A percentile compares a stretch with the other conserved stretches of the same genome.
These are phyloP conservation scores for Chrysopogon serrulatus DNA, from an alignment of 176 grass and related monocot genomes.

Conservation along the genomic window DNA sequence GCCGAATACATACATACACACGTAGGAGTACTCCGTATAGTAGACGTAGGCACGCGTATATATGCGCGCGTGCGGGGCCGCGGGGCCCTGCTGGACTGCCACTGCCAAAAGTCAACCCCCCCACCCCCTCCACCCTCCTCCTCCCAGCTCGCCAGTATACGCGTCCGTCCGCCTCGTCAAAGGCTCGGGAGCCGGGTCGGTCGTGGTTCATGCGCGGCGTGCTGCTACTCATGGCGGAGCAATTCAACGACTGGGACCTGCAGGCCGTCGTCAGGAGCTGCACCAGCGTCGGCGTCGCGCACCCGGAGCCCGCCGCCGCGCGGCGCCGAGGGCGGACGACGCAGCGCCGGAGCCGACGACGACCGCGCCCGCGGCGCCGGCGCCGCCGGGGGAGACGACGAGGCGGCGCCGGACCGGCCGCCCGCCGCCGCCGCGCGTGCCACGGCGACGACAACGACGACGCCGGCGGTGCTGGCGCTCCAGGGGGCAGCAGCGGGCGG, in stretches of 20 bases:
- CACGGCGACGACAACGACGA: too few relatives aligned
- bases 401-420: not conserved
- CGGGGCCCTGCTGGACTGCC: not conserved
- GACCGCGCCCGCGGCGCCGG: not conserved
- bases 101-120: constrained; percentile 42
- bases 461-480: not conserved
- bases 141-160: not conserved
- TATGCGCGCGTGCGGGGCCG: constrained; percentile 6
- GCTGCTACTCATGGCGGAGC: constrained; percentile 39
- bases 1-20: not conserved
- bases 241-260: constrained; percentile 93
- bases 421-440: not conserved
- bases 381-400: too few relatives aligned
- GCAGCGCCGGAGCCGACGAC: too few relatives aligned
- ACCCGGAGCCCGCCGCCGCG: not conserved
- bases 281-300: constrained; percentile 29
- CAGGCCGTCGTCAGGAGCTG: constrained; percentile 88
- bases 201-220: constrained; percentile 18
- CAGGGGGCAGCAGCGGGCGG: not conserved
- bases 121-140: not conserved
- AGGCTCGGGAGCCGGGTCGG: not conserved
- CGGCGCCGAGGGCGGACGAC: not conserved
- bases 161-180: constrained; percentile 11
- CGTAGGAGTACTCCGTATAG: too few relatives aligned
- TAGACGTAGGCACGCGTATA: constrained; percentile 48